Evolutionary conservation across 2,329 filamentous ascomycete species (phyloP).

Genomic region (Aspergillus arachidicola): DNA sequence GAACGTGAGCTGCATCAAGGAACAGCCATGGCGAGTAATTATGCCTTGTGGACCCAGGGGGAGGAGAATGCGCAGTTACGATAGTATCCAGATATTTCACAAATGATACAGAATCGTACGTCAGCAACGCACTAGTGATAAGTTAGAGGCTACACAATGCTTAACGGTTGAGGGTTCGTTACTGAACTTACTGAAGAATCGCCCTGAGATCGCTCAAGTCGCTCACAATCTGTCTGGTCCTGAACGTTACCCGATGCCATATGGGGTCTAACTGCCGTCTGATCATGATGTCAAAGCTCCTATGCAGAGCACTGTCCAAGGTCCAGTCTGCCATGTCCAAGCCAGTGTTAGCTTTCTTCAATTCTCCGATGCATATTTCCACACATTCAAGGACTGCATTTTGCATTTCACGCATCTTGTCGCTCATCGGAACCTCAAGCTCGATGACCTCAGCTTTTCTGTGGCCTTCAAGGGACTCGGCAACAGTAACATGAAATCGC

Average conservation of each 20-base stretch:
- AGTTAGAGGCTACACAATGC: slow-evolving; percentile 16
- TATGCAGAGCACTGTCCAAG: slow-evolving; percentile 85
- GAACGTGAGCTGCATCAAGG: slow-evolving; percentile 88
- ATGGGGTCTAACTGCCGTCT: slow-evolving; percentile 90
- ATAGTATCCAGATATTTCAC: slow-evolving; percentile 93
- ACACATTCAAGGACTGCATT: slow-evolving; percentile 95
- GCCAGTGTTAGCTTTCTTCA: slow-evolving; percentile 87
- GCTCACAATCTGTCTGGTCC: slow-evolving; percentile 90
- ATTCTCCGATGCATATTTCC: slow-evolving; percentile 87
- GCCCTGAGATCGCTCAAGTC: slow-evolving; percentile 82
- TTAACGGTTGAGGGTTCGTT: not conserved
- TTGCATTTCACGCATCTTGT: slow-evolving; percentile 90
- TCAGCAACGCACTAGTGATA: slow-evolving; percentile 63
- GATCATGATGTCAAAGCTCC: slow-evolving; percentile 87
- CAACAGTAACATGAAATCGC: slow-evolving; percentile 87
- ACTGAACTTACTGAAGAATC: slow-evolving; percentile 66
- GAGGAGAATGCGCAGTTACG: slow-evolving; percentile 83
- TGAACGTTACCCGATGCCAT: slow-evolving; percentile 95
- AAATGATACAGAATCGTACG: slow-evolving; percentile 88
- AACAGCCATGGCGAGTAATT: slow-evolving; percentile 96
- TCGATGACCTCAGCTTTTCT: slow-evolving; percentile 97
- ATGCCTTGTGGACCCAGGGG: slow-evolving; percentile 82
- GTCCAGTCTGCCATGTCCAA: slow-evolving; percentile 98
- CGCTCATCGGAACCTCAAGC: slow-evolving; percentile 93
- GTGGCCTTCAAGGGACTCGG: slow-evolving; percentile 84